These are phyloP conservation scores for Butyriboletus loyo DNA, from an alignment of 768 basidiomycete species.

Conservation along the genomic window DNA sequence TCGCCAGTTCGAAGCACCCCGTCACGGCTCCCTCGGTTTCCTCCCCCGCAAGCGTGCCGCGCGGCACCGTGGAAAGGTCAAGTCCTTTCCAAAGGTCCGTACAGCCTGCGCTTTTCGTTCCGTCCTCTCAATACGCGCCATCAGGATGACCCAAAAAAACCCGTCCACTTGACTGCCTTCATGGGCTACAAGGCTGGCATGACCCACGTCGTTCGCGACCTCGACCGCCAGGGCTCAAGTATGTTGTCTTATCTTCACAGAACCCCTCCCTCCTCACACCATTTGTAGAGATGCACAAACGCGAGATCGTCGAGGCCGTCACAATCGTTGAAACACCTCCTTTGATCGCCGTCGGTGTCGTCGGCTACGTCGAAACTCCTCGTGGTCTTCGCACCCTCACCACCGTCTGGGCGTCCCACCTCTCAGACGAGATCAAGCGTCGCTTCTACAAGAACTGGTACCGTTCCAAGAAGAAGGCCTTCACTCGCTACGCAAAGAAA, in stretches of 20 bases:
- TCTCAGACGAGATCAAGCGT: slow-evolving; percentile 96
- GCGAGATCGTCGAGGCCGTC: slow-evolving; percentile 98
- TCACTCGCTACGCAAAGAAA: slow-evolving; percentile 99
- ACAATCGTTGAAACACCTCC: slow-evolving; percentile 96
- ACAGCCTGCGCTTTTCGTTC: neutral
- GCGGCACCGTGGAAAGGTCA: slow-evolving; percentile 98
- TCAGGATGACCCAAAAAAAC: slow-evolving; percentile 99
- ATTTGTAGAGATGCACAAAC: slow-evolving; percentile 96
- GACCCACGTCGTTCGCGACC: slow-evolving; percentile 99
- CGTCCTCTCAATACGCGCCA: slow-evolving; percentile 5
- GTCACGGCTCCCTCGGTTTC: slow-evolving; percentile 97
- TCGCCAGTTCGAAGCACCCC: slow-evolving; percentile 92
- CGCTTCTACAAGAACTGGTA: slow-evolving; percentile 99
- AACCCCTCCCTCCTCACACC: neutral
- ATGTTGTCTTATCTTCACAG: slow-evolving; percentile 39
- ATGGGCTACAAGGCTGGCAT: slow-evolving; percentile 99
- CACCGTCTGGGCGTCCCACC: slow-evolving; percentile 97
- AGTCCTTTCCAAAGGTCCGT: slow-evolving; percentile 96
- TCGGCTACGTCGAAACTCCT: slow-evolving; percentile 99
- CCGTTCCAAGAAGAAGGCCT: slow-evolving; percentile 99
- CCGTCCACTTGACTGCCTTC: slow-evolving; percentile 95
- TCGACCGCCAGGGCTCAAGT: slow-evolving; percentile 99
- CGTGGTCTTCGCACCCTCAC: slow-evolving; percentile 98
- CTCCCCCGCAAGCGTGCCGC: slow-evolving; percentile 95
- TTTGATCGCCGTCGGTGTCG: slow-evolving; percentile 94